These are phyloP conservation scores for Phytopythium kandeliae DNA, from an alignment of 352 stramenopile species.

Conservation along the genomic window DNA sequence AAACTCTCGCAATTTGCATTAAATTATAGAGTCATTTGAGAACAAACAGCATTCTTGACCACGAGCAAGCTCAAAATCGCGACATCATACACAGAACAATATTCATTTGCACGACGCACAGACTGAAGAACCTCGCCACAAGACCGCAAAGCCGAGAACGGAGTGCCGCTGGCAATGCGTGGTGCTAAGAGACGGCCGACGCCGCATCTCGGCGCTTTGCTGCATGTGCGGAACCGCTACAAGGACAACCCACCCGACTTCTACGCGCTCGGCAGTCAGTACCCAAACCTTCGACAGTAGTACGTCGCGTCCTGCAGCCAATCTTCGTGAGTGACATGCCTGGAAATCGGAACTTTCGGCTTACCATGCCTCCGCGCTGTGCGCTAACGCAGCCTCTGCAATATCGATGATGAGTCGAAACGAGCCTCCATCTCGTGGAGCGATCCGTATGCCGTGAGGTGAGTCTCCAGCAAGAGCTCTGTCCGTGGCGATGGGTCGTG, in stretches of 20 bases:
- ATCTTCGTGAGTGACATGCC: background rate
- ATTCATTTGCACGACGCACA: no score
- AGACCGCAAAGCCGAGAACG: constrained; percentile 6
- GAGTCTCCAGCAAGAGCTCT: background rate
- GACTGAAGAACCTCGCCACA: no score
- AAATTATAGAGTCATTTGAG: no score
- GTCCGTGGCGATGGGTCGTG: no score
- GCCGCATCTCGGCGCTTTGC: constrained; percentile 47
- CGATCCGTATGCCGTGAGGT: constrained; percentile 73
- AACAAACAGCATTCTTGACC: no score
- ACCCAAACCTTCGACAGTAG: constrained; percentile 59
- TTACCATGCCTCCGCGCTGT: background rate
- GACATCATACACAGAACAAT: no score
- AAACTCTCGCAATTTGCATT: no score
- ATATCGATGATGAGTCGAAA: constrained; percentile 50
- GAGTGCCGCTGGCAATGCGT: constrained; percentile 38
- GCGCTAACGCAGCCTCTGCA: constrained; percentile 34
- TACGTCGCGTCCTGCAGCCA: constrained; percentile 25
- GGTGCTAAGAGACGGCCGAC: constrained; percentile 48
- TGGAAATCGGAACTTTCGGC: background rate
- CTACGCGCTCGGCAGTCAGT: constrained; percentile 56
- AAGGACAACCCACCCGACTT: constrained; percentile 64
- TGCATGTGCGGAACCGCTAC: constrained; percentile 79
- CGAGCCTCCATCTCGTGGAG: constrained; percentile 65
- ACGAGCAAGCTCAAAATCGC: no score